A percentile compares a stretch with the other conserved stretches of the same genome.
phyloP scores from a whole-genome alignment of 768 basidiomycete species.

The Mycena galopus region DNA sequence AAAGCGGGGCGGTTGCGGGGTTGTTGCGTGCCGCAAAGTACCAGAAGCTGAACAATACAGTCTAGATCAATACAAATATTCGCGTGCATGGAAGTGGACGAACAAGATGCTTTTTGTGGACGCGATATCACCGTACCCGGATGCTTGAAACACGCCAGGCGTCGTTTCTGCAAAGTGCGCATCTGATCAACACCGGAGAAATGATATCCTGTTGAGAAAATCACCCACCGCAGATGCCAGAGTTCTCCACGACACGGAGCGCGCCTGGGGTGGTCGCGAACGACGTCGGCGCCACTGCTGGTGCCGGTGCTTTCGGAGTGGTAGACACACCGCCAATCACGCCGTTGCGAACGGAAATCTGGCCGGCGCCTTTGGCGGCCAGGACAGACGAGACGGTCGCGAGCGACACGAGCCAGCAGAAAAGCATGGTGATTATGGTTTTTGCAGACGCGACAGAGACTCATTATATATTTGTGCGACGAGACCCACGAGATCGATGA shows the following conservation, averaged over 20 bases:
- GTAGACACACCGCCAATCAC: neutral
- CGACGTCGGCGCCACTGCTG: neutral
- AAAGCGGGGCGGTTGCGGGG: constrained; percentile 54
- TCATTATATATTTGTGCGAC: too few relatives aligned
- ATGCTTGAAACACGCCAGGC: constrained; percentile 53
- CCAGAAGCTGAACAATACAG: constrained; percentile 52
- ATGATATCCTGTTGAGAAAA: neutral
- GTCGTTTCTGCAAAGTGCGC: constrained; percentile 21
- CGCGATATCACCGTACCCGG: constrained; percentile 59
- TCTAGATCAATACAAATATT: neutral
- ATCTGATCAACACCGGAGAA: neutral
- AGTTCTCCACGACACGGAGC: constrained; percentile 3
- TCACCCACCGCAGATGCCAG: constrained; percentile 26
- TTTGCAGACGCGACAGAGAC: too few relatives aligned
- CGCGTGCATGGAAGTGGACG: neutral
- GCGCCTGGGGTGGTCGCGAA: constrained; percentile 37
- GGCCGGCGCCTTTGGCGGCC: neutral
- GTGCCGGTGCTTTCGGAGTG: neutral
- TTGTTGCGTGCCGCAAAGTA: constrained; percentile 58
- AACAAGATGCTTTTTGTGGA: constrained; percentile 55
- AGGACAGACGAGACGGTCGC: neutral
- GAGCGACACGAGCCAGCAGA: neutral
- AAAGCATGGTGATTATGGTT: neutral
- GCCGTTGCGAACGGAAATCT: neutral
- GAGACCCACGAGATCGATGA: too few relatives aligned